These are phyloP conservation scores for Globomyces sp. DNA, from an alignment of 371 early-diverging fungal genomes.

Conservation along the genomic window DNA sequence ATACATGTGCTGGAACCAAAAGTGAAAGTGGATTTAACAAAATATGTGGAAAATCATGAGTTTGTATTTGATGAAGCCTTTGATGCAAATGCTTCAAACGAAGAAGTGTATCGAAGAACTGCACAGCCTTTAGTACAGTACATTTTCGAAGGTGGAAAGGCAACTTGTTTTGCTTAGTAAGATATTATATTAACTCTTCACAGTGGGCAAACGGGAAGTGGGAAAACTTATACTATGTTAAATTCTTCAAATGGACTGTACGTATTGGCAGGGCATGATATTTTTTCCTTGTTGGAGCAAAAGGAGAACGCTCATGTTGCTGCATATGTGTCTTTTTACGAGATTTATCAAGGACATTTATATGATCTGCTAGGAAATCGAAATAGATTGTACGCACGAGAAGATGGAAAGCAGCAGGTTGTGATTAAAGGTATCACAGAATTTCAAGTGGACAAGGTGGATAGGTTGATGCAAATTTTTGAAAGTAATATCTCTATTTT, in stretches of 20 bases:
- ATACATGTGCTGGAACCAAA: slow-evolving; percentile 87
- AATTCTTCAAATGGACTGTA: slow-evolving; percentile 78
- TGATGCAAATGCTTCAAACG: slow-evolving; percentile 75
- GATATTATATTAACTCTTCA: slow-evolving; percentile 18
- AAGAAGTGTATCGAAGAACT: slow-evolving; percentile 86
- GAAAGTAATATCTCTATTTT: slow-evolving; percentile 46
- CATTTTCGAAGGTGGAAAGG: slow-evolving; percentile 93
- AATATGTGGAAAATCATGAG: slow-evolving; percentile 88
- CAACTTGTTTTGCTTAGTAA: slow-evolving; percentile 98
- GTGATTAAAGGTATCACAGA: slow-evolving; percentile 86
- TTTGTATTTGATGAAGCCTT: slow-evolving; percentile 98
- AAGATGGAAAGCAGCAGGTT: slow-evolving; percentile 94
- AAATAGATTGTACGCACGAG: slow-evolving; percentile 85
- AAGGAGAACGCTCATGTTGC: slow-evolving; percentile 65
- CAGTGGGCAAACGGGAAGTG: slow-evolving; percentile 93
- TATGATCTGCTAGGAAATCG: slow-evolving; percentile 89
- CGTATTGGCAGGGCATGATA: slow-evolving; percentile 86
- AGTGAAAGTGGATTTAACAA: slow-evolving; percentile 90
- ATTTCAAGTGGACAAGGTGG: slow-evolving; percentile 69
- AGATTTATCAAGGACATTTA: slow-evolving; percentile 96
- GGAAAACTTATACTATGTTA: slow-evolving; percentile 99
- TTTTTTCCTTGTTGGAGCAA: slow-evolving; percentile 64
- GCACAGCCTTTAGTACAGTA: slow-evolving; percentile 93
- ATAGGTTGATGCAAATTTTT: slow-evolving; percentile 84
- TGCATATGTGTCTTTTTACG: slow-evolving; percentile 89